Conservation (phyloP, 2,329 filamentous ascomycete genomes). For the Fusarium hostae region DNA sequence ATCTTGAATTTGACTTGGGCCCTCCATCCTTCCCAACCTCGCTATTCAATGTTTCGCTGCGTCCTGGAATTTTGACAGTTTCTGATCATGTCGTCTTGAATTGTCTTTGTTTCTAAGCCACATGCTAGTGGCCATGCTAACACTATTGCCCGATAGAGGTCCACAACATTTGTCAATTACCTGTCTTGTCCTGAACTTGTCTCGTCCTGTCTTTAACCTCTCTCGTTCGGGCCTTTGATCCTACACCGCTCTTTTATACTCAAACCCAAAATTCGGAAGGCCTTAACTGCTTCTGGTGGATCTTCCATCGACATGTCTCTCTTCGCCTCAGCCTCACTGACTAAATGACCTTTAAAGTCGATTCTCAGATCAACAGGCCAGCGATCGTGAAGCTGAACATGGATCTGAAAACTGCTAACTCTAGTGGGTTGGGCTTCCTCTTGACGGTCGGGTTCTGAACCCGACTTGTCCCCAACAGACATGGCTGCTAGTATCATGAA, state of each 20-base stretch:
- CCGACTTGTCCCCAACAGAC: slow-evolving; percentile 32
- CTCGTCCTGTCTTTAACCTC: slow-evolving; percentile 36
- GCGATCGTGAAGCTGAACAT: slow-evolving; percentile 14
- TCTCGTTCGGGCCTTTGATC: slow-evolving; percentile 32
- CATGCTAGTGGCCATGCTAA: slow-evolving; percentile 27
- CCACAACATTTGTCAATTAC: slow-evolving; percentile 32
- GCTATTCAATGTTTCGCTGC: not conserved
- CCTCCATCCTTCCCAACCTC: slow-evolving; percentile 20
- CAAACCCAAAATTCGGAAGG: slow-evolving; percentile 35
- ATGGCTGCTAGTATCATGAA: slow-evolving; percentile 43
- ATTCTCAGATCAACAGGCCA: slow-evolving; percentile 24
- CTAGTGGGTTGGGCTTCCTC: slow-evolving; percentile 27
- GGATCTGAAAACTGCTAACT: slow-evolving; percentile 30
- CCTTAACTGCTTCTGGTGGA: slow-evolving; percentile 33
- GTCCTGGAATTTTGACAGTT: slow-evolving; percentile 26
- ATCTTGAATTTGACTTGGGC: not conserved
- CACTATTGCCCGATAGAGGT: slow-evolving; percentile 13
- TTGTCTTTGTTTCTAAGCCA: slow-evolving; percentile 40
- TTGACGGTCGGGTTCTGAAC: slow-evolving; percentile 24
- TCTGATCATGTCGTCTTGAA: slow-evolving; percentile 10
- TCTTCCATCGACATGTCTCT: slow-evolving; percentile 33
- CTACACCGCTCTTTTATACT: slow-evolving; percentile 45
- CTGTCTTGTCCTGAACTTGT: slow-evolving; percentile 37
- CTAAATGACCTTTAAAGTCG: slow-evolving; percentile 18
- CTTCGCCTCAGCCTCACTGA: slow-evolving; percentile 13